Evolutionary conservation across 2,329 filamentous ascomycete genomes (phyloP), one percentile per base, ranked within the genome.

Genomic region (Claviceps spartinae): DNA sequence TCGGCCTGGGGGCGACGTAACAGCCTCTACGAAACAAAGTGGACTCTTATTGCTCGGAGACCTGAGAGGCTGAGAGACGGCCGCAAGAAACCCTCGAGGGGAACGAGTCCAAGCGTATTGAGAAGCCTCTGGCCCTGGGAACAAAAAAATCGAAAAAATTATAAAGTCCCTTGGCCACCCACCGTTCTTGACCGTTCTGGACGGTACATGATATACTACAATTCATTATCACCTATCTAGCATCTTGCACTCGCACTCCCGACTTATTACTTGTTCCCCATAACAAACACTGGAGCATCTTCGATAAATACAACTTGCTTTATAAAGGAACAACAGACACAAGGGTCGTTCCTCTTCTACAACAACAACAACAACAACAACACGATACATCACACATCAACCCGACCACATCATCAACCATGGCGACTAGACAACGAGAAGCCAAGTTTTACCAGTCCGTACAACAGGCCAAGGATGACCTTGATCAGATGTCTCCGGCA

Each of bases 131-230:
- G 26, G 26, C 30, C 30, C 30, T n/a, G 4, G 22, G 14, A 26
- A 44, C 13, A n/a, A 45, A n/a, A 26, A 26, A 26, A 3, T 9
- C 14, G 2, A 7, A 43, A 37, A 49, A 46, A 48, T 45, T 68
- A 68, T 68, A 68, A 68, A 65, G 59, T 50, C 55, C 38, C 51
- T 49, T 52, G 53, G 48, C 55, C 59, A 62, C 63, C 65, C 65
- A 69, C 67, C 67, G 67, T 69, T 68, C 65, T 57, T 63, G 65
- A 69, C 67, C 67, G 67, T 69, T 68, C 65, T 57, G 62, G 65
- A 69, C 67, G 67, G 67, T 69, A 67, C 58, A 56, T 41, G 47
- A 48, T 52, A 50, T 45, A 47, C 48, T 34, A 5, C 8, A 49
- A 5, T 5, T 52, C 55, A 57, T 54, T 7, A n/a, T 54, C 14